Base-by-base conservation (phyloP, 345 rosid genomes). In the Rubroshorea leprosula region DNA sequence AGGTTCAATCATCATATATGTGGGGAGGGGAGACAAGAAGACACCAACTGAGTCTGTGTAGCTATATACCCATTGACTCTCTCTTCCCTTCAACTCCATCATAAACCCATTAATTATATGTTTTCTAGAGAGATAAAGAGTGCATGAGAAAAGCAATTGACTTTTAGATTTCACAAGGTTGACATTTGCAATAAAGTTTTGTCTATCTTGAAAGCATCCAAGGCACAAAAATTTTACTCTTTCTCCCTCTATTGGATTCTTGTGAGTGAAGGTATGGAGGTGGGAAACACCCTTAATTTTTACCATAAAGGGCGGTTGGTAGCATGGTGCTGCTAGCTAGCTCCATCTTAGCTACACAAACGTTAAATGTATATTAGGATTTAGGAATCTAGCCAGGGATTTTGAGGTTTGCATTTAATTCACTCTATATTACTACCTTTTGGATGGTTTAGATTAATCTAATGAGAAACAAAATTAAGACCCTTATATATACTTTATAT, bases 261-360 rank as follows among this genome's bases (percentile, higher is more conserved):
- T 72, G 19, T 64, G 44, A 55, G 57, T 64, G 56, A 72, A 78
- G 72, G 53, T 58, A 61, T 51, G 59, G 61, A 54, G 60, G 73
- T 78, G 79, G 79, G 67, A 74, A 69, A 63, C 79, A 72, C 75
- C 61, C 61, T n/a, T n/a, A n/a, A n/a, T n/a, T n/a, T n/a, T n/a
- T n/a, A n/a, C n/a, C n/a, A n/a, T n/a, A n/a, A n/a, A n/a, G n/a
- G n/a, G n/a, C n/a, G n/a, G n/a, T n/a, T n/a, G n/a, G n/a, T n/a
- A n/a, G n/a, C n/a, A n/a, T n/a, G n/a, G n/a, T n/a, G n/a, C n/a
- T n/a, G n/a, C n/a, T n/a, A n/a, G n/a, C n/a, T n/a, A n/a, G n/a
- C n/a, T n/a, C n/a, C n/a, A n/a, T n/a, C n/a, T n/a, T n/a, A n/a
- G n/a, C n/a, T n/a, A n/a, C n/a, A n/a, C n/a, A n/a, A n/a, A n/a